These are phyloP conservation scores for Penicillium italicum DNA, from an alignment of 2,329 filamentous ascomycete genomes.

Conservation along the genomic window DNA sequence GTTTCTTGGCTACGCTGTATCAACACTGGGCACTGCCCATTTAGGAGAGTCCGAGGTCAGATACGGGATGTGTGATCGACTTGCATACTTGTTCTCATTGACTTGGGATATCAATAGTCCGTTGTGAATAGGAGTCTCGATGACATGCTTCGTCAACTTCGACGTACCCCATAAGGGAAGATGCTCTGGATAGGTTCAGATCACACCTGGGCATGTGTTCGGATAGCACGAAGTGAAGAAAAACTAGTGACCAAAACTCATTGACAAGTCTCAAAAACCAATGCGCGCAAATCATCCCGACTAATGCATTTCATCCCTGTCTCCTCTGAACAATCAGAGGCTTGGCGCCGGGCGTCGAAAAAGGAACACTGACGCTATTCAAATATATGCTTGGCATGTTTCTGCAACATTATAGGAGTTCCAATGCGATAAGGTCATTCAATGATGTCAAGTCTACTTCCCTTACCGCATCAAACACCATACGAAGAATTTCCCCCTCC, in stretches of 20 bases:
- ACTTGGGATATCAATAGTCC: background rate
- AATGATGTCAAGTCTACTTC: background rate
- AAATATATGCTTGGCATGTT: background rate
- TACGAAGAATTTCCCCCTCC: background rate
- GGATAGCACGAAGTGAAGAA: background rate
- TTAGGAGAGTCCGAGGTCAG: background rate
- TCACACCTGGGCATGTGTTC: background rate
- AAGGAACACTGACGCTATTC: background rate
- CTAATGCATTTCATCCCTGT: background rate
- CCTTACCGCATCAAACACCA: background rate
- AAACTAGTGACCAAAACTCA: background rate
- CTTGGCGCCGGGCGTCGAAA: constrained; percentile 1
- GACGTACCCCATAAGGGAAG: background rate
- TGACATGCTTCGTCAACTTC: background rate
- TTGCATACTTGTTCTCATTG: background rate
- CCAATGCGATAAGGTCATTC: constrained; percentile 5
- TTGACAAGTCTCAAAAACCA: background rate
- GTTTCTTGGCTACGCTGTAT: background rate
- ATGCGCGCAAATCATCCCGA: constrained; percentile 2
- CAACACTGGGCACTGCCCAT: background rate
- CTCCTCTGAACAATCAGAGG: background rate
- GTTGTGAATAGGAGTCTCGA: background rate
- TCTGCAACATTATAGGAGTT: background rate
- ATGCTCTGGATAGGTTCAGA: background rate
- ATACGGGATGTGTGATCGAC: background rate